A percentile compares a stretch with the other conserved stretches of the same genome.
These are phyloP conservation scores for Sarcodon aspratus DNA, from an alignment of 768 basidiomycete genomes.

Conservation along the genomic window DNA sequence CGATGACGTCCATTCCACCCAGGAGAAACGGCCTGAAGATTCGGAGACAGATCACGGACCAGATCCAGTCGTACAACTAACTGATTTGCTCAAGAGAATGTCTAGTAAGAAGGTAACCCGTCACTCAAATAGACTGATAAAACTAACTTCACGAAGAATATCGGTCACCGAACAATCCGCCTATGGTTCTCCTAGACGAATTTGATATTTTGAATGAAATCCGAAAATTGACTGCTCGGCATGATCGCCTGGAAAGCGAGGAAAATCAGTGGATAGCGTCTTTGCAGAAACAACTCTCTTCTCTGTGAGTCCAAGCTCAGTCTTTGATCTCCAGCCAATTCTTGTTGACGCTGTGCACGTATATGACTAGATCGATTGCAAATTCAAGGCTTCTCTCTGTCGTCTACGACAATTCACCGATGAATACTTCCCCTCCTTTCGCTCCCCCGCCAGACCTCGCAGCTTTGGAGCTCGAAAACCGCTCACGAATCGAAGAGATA, in stretches of 20 bases:
- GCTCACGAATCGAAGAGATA: too few relatives aligned
- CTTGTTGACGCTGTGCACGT: too few relatives aligned
- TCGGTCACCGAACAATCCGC: not conserved
- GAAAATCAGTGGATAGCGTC: constrained; percentile 5
- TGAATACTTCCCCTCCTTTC: constrained; percentile 12
- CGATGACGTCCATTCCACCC: constrained; percentile 3
- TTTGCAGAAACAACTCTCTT: not conserved
- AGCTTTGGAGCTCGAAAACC: not conserved
- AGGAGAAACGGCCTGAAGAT: not conserved
- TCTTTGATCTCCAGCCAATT: not conserved
- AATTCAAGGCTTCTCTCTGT: constrained; percentile 4
- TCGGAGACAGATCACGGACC: not conserved
- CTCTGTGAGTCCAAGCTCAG: constrained; percentile 1
- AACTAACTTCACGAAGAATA: not conserved
- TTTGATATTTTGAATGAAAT: constrained; percentile 6
- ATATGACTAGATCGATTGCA: constrained; percentile 1
- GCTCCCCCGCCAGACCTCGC: not conserved
- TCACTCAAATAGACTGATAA: not conserved
- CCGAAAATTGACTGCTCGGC: not conserved
- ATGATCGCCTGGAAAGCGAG: not conserved
- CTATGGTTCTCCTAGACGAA: constrained; percentile 7
- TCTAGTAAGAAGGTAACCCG: constrained; percentile 1
- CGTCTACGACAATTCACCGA: constrained; percentile 8
- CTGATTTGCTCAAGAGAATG: constrained; percentile 4
- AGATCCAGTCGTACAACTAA: not conserved